Evolutionary conservation across 129 eudicot species (phyloP).

Genomic region (Flaveria linearis): DNA sequence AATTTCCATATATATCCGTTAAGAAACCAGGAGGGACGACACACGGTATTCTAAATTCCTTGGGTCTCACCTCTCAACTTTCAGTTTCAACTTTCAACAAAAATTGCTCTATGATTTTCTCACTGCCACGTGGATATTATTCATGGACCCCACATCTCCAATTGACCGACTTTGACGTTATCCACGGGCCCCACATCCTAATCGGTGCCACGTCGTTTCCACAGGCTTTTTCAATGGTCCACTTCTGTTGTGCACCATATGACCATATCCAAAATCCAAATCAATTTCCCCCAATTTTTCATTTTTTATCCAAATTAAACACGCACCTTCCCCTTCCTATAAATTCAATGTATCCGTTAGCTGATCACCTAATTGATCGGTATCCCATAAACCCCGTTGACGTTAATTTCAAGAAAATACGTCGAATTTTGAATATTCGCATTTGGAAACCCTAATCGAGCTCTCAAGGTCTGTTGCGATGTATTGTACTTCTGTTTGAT

Average conservation of each 20-base stretch:
- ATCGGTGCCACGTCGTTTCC: slow-evolving; percentile 18
- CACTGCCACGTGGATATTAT: background rate
- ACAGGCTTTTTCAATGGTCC: slow-evolving; percentile 6
- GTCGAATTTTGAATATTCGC: background rate
- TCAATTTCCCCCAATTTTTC: slow-evolving; percentile 12
- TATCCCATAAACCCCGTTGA: background rate
- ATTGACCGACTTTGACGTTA: background rate
- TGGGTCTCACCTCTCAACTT: too few relatives aligned
- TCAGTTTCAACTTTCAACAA: too few relatives aligned
- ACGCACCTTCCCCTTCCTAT: slow-evolving; percentile 16
- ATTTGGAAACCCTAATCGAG: slow-evolving; percentile 12
- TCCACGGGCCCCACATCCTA: slow-evolving; percentile 22
- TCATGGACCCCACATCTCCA: background rate
- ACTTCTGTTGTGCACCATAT: background rate
- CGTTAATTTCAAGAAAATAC: background rate
- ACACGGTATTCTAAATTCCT: background rate
- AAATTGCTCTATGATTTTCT: background rate
- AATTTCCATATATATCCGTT: too few relatives aligned
- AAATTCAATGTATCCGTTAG: slow-evolving; percentile 27
- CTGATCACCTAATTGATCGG: background rate
- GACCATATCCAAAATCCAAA: slow-evolving; percentile 11
- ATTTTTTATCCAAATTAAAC: background rate
- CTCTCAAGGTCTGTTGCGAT: slow-evolving; percentile 23
- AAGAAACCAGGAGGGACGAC: background rate
- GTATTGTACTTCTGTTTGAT: too few relatives aligned